Conservation (phyloP, 768 basidiomycete species). For the Pisolithus tinctorius region DNA sequence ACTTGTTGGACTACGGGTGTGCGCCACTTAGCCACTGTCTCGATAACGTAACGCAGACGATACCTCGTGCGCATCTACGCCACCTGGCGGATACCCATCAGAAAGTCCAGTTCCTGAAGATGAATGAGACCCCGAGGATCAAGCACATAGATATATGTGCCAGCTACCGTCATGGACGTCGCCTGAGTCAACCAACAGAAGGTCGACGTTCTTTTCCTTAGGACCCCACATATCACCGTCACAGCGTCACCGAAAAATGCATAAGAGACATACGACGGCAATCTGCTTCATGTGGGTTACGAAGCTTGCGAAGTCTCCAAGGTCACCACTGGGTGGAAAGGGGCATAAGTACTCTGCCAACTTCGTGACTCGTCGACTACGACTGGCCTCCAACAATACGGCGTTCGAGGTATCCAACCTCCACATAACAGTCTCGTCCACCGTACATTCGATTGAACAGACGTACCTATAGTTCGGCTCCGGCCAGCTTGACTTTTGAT, state of each 20-base stretch:
- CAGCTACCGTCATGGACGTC: slow-evolving; percentile 60
- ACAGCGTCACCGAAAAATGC: neutral
- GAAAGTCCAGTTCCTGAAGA: slow-evolving; percentile 65
- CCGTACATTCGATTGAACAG: neutral
- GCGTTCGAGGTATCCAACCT: neutral
- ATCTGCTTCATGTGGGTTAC: slow-evolving; percentile 74
- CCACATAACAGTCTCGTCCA: neutral
- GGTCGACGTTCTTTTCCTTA: slow-evolving; percentile 67
- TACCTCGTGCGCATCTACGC: slow-evolving; percentile 69
- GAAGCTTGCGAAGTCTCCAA: slow-evolving; percentile 87
- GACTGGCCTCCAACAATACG: too few relatives aligned
- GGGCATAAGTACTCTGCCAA: neutral
- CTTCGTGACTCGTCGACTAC: neutral
- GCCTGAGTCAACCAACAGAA: slow-evolving; percentile 79
- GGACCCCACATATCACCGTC: neutral
- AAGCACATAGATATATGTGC: neutral
- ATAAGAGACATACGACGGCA: slow-evolving; percentile 41
- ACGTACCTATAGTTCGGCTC: slow-evolving; percentile 68
- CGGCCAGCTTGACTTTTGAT: slow-evolving; percentile 65
- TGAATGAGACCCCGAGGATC: neutral
- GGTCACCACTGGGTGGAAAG: slow-evolving; percentile 38
- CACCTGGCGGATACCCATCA: slow-evolving; percentile 66
- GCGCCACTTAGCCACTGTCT: neutral
- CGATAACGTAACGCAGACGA: slow-evolving; percentile 5
- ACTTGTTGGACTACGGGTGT: slow-evolving; percentile 55